A percentile compares a stretch with the other conserved stretches of the same genome.
Conservation (phyloP, 2,329 filamentous ascomycete species). For the Trichoderma oligosporum region DNA sequence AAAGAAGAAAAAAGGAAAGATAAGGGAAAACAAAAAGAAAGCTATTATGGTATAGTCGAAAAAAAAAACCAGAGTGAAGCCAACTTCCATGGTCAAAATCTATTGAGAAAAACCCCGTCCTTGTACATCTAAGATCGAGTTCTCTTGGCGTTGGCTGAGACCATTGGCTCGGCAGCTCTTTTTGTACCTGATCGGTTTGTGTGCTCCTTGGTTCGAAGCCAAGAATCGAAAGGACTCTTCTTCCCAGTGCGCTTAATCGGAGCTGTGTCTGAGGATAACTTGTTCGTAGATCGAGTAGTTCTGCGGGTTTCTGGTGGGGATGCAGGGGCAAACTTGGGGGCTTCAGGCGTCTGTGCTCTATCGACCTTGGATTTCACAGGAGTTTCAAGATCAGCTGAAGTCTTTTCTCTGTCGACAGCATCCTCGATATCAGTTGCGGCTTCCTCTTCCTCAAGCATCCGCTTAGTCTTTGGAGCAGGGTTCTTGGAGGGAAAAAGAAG, state of each 20-base stretch:
- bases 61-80: constrained; percentile 1
- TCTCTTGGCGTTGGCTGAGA: constrained; percentile 34
- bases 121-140: constrained; percentile 31
- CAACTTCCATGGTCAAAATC: too few species aligned
- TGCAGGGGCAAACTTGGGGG: constrained; percentile 52
- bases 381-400: constrained; percentile 32
- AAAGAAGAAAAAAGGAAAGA: background rate
- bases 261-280: constrained; percentile 42
- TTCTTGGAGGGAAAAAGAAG: constrained; percentile 60
- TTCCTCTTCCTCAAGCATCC: constrained; percentile 55
- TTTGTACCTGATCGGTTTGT: constrained; percentile 45
- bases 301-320: constrained; percentile 62
- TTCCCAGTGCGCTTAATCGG: constrained; percentile 39
- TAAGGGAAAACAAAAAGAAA: background rate
- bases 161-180: constrained; percentile 36
- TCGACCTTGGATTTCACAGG: constrained; percentile 36
- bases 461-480: constrained; percentile 35
- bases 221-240: constrained; percentile 62
- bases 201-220: constrained; percentile 61
- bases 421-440: constrained; percentile 57
- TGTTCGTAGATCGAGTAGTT: constrained; percentile 54
- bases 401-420: constrained; percentile 33
- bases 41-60: constrained; percentile 19
- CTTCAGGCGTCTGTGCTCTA: constrained; percentile 47
- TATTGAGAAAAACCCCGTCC: background rate